Evolutionary conservation across 192 early-diverging fungal species (phyloP).

Genomic region (Jimgerdemannia flammicorona): DNA sequence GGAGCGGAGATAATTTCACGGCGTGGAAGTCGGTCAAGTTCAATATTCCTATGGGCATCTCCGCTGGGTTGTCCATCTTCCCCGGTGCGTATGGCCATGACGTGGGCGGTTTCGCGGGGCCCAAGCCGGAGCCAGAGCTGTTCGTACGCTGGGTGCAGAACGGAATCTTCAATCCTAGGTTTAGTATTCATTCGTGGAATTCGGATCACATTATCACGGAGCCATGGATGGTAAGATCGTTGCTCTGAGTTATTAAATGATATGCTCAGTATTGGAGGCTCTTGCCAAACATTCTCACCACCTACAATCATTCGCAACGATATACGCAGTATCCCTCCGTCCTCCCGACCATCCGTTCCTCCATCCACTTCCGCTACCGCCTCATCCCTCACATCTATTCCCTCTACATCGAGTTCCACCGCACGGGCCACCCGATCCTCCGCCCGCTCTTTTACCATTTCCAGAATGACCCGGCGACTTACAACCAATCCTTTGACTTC

Average conservation of each 20-base stretch:
- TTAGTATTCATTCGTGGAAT: conserved; percentile 64
- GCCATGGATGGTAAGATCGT: conserved; percentile 52
- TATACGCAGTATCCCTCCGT: conserved; percentile 54
- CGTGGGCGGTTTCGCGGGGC: conserved; percentile 60
- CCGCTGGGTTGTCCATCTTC: too few relatives aligned
- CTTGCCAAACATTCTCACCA: conserved; percentile 41
- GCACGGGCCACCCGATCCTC: conserved; percentile 36
- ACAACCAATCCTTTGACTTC: background rate
- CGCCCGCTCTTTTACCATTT: conserved; percentile 53
- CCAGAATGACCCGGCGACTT: conserved; percentile 35
- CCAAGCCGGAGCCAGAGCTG: conserved; percentile 45
- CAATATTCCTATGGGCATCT: conserved; percentile 52
- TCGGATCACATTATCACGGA: conserved; percentile 50
- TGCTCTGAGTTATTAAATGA: background rate
- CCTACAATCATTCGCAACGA: conserved; percentile 46
- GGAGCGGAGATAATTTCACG: conserved; percentile 58
- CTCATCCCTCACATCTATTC: too few relatives aligned
- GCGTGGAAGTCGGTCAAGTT: conserved; percentile 57
- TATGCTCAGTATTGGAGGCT: conserved; percentile 26
- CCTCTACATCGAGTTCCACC: too few relatives aligned
- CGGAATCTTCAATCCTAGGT: conserved; percentile 39
- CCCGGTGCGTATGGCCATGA: conserved; percentile 54
- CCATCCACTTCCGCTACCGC: too few relatives aligned
- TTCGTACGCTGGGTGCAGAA: conserved; percentile 39
- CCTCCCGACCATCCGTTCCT: background rate